Evolutionary conservation across 139 green algal genomes (phyloP), one percentile per base, ranked within the genome.

Genomic region (Chlamydomonas sp.): DNA sequence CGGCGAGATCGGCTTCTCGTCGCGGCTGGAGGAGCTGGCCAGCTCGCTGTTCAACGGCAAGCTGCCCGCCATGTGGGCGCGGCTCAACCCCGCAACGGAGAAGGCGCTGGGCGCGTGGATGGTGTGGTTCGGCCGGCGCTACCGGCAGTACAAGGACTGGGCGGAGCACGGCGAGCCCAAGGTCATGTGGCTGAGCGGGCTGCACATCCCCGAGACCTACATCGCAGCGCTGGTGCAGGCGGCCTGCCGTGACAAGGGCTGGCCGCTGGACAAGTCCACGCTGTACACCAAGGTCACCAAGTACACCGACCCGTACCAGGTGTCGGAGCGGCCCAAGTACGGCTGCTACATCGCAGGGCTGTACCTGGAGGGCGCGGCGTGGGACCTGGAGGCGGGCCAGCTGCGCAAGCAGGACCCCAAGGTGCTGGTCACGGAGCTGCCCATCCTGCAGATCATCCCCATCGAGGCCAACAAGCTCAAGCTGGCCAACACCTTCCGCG

Each of bases 171-270:
- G 96, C 57, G 95, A 97, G 92, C 96, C 96, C 57, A 92, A 91
- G 63, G 95, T 97, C 75, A 97, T 98, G 90, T 98, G 96, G 96
- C 91, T 98, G 58, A 89, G 89, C 5, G 96, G 96, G 12, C 84
- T 98, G 85, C 95, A 98, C 85, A 95, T 95, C 61, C 96, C 96
- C 0, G 96, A 98, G 92, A 98, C 96, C 59, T 98, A 97, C 92
- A 94, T 98, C 72, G 96, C 96, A 14, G 96, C 95, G 63, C 92
- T 98, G 58, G 83, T 88, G 83, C 96, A 98, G 90, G 92, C 94
- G 20, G 95, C 96, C 31, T 97, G 96, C 91, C 85, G 95, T 17
- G 92, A 97, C 86, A 96, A 95, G 89, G 96, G 94, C 60, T 98
- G 96, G 96, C 93, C 96, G 5, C 90, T 98, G 69, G 96, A 98